phyloP scores from a whole-genome alignment of 805 yeast genomes.

The Monosporozyma servazzii region DNA sequence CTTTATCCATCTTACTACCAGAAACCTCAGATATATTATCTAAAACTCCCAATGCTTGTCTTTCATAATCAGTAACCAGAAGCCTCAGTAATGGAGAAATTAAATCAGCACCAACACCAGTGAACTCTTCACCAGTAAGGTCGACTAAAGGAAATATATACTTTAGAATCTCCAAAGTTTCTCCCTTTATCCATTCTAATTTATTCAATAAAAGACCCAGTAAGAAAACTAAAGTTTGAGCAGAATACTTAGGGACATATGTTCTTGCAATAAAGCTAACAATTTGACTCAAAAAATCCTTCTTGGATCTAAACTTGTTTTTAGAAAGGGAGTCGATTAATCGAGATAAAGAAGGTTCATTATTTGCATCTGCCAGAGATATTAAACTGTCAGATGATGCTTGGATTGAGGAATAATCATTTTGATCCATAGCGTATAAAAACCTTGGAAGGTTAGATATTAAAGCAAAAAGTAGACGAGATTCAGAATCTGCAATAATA shows the following conservation, averaged over 20 bases:
- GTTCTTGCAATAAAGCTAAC: slow-evolving; percentile 56
- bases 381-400: slow-evolving; percentile 50
- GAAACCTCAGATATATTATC: slow-evolving; percentile 81
- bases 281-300: slow-evolving; percentile 78
- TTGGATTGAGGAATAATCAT: slow-evolving; percentile 42
- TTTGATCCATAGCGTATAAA: slow-evolving; percentile 64
- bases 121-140: slow-evolving; percentile 64
- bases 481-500: slow-evolving; percentile 63
- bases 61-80: slow-evolving; percentile 74
- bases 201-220: slow-evolving; percentile 74
- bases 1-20: slow-evolving; percentile 84
- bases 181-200: slow-evolving; percentile 67
- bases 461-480: slow-evolving; percentile 61
- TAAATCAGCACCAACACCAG: slow-evolving; percentile 89
- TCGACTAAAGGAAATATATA: slow-evolving; percentile 71
- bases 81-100: slow-evolving; percentile 83
- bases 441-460: slow-evolving; percentile 78
- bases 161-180: slow-evolving; percentile 68
- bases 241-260: slow-evolving; percentile 68
- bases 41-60: slow-evolving; percentile 78
- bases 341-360: slow-evolving; percentile 53
- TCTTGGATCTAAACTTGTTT: slow-evolving; percentile 76
- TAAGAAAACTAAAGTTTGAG: slow-evolving; percentile 64
- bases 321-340: slow-evolving; percentile 70
- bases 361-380: slow-evolving; percentile 48